These are phyloP conservation scores for Sphaerulina vaccinii DNA, from an alignment of 2,329 filamentous ascomycete genomes.

Conservation along the genomic window DNA sequence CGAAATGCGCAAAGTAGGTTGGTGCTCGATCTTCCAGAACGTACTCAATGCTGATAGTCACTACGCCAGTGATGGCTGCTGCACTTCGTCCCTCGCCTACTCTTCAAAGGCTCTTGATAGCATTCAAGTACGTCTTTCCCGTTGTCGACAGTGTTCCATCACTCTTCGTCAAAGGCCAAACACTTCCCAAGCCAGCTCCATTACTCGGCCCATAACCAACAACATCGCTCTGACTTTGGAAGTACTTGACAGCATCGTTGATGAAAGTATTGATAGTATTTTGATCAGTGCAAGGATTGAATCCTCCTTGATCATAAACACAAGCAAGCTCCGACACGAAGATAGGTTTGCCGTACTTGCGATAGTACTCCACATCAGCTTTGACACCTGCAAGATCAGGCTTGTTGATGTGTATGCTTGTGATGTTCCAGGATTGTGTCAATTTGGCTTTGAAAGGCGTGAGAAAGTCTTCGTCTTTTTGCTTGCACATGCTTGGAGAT, in stretches of 20 bases:
- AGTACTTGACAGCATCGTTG: constrained; percentile 27
- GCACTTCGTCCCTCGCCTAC: too few species aligned
- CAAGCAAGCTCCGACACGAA: constrained; percentile 34
- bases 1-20: too few species aligned
- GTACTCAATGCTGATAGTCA: too few species aligned
- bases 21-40: too few species aligned
- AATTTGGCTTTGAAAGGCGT: constrained; percentile 26
- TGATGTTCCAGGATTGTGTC: constrained; percentile 29
- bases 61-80: too few species aligned
- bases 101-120: not conserved
- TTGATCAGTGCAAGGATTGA: constrained; percentile 30
- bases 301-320: constrained; percentile 23
- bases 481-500: constrained; percentile 33
- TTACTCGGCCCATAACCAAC: constrained; percentile 33
- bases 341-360: constrained; percentile 29
- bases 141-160: constrained; percentile 18
- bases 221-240: constrained; percentile 26
- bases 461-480: constrained; percentile 32
- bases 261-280: constrained; percentile 28
- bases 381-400: constrained; percentile 26
- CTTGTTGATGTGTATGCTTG: constrained; percentile 35
- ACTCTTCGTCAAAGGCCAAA: constrained; percentile 25
- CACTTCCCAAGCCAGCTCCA: constrained; percentile 27
- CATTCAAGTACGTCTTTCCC: constrained; percentile 19
- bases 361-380: constrained; percentile 32